Evolutionary conservation across 2,329 filamentous ascomycete genomes (phyloP).

Genomic region (Helotiales sp.): DNA sequence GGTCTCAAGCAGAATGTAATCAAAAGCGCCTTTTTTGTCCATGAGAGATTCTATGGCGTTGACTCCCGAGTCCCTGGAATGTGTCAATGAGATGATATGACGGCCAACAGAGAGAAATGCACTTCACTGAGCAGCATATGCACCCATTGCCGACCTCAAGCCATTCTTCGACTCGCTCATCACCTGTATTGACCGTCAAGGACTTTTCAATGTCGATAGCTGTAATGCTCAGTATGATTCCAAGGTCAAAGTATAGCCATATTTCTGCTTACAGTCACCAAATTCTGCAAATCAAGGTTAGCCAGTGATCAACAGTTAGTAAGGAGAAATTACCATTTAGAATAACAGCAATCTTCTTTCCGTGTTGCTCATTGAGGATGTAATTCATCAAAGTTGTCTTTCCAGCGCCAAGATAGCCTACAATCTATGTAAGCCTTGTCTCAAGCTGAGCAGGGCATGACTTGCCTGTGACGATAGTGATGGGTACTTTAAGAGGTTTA

Average conservation of each 20-base stretch:
- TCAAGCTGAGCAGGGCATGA: neutral
- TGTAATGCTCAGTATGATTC: conserved; percentile 18
- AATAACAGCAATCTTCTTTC: conserved; percentile 97
- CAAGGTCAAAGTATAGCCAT: neutral
- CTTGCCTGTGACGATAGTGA: conserved; percentile 79
- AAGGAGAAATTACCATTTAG: conserved; percentile 69
- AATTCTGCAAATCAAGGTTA: conserved; percentile 57
- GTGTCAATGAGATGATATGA: conserved; percentile 7
- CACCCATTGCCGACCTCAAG: conserved; percentile 95
- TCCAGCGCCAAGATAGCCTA: conserved; percentile 90
- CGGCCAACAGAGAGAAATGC: conserved; percentile 19
- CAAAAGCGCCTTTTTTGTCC: conserved; percentile 89
- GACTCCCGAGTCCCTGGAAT: conserved; percentile 77
- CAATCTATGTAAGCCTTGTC: conserved; percentile 4
- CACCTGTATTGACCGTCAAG: conserved; percentile 83
- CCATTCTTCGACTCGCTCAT: conserved; percentile 87
- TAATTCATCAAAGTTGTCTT: conserved; percentile 97
- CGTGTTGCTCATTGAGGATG: conserved; percentile 90
- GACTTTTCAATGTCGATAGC: conserved; percentile 95
- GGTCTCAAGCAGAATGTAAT: conserved; percentile 96
- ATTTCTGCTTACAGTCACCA: conserved; percentile 64
- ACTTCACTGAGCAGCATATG: conserved; percentile 97
- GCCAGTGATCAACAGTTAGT: conserved; percentile 3
- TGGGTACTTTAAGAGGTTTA: conserved; percentile 68
- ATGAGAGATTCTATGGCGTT: conserved; percentile 94